Percentiles rank a stretch among this genome's conserved stretches.
Evolutionary conservation across 768 basidiomycete species (phyloP).

Genomic region (Ramaria rubella): DNA sequence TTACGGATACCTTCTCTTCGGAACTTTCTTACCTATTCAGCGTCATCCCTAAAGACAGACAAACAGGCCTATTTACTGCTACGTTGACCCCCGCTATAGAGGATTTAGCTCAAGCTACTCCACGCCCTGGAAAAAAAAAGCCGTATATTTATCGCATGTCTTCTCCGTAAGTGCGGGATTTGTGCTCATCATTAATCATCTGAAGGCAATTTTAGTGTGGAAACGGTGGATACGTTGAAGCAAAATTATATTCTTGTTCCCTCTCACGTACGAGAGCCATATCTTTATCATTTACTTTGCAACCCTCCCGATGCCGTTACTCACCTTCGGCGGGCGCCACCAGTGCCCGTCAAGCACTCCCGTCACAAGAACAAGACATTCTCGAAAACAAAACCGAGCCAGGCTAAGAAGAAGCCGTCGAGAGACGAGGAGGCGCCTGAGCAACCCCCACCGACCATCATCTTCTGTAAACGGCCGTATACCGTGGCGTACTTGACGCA

Average conservation of each 20-base stretch:
- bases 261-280: slow-evolving; percentile 88
- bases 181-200: background rate
- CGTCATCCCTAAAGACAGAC: slow-evolving; percentile 75
- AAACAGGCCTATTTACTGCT: slow-evolving; percentile 95
- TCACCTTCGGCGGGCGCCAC: slow-evolving; percentile 57
- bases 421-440: slow-evolving; percentile 48
- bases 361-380: slow-evolving; percentile 21
- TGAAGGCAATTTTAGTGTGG: slow-evolving; percentile 46
- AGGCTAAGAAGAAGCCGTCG: slow-evolving; percentile 23
- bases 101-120: slow-evolving; percentile 60
- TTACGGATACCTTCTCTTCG: slow-evolving; percentile 82
- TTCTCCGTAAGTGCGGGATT: slow-evolving; percentile 47
- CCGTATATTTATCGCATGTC: slow-evolving; percentile 82
- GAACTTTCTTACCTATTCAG: slow-evolving; percentile 77
- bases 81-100: slow-evolving; percentile 88
- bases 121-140: slow-evolving; percentile 74
- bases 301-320: slow-evolving; percentile 78
- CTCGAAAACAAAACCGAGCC: slow-evolving; percentile 23
- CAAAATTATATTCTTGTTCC: slow-evolving; percentile 91
- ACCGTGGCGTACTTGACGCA: slow-evolving; percentile 86
- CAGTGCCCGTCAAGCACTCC: slow-evolving; percentile 39
- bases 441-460: slow-evolving; percentile 92
- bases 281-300: slow-evolving; percentile 84
- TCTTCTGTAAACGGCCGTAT: slow-evolving; percentile 80
- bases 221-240: slow-evolving; percentile 83